Percentiles rank a stretch among this genome's conserved stretches.
These are phyloP conservation scores for Mycogone perniciosa DNA, from an alignment of 2,329 filamentous ascomycete species.

Conservation along the genomic window DNA sequence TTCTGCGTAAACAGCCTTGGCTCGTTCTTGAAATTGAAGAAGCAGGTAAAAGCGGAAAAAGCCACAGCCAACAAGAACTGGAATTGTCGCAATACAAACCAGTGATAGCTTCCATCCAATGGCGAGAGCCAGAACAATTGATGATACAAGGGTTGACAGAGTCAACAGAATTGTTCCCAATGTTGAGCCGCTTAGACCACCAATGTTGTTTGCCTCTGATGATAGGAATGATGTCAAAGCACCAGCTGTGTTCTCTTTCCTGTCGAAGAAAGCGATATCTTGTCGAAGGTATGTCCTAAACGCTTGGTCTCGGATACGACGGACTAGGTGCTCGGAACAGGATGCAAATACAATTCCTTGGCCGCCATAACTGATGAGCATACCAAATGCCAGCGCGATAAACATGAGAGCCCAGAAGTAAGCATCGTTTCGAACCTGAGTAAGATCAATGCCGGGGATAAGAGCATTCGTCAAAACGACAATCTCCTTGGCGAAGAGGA, in stretches of 20 bases:
- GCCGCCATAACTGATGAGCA: conserved; percentile 60
- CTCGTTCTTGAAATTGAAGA: conserved; percentile 68
- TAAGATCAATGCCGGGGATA: conserved; percentile 43
- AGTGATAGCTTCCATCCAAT: conserved; percentile 85
- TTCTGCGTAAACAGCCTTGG: conserved; percentile 71
- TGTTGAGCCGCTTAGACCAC: conserved; percentile 80
- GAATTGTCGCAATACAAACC: conserved; percentile 73
- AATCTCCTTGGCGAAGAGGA: conserved; percentile 89
- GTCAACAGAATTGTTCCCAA: conserved; percentile 82
- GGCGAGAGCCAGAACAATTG: conserved; percentile 62
- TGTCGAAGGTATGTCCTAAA: conserved; percentile 88
- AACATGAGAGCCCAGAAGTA: conserved; percentile 90
- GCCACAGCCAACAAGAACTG: conserved; percentile 71
- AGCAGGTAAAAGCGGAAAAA: conserved; percentile 84
- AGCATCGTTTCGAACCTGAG: conserved; percentile 58
- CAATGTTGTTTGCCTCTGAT: conserved; percentile 82
- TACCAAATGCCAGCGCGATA: conserved; percentile 70
- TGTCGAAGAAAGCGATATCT: conserved; percentile 88
- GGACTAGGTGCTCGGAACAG: conserved; percentile 80
- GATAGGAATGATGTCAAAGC: conserved; percentile 83
- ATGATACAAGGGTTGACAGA: conserved; percentile 68
- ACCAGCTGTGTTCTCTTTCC: conserved; percentile 81
- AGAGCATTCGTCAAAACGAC: conserved; percentile 55
- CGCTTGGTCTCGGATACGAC: conserved; percentile 72
- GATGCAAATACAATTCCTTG: conserved; percentile 74